Evolutionary conservation across 768 basidiomycete species (phyloP), one percentile per base, ranked within the genome.

Genomic region (Tulasnella calospora): DNA sequence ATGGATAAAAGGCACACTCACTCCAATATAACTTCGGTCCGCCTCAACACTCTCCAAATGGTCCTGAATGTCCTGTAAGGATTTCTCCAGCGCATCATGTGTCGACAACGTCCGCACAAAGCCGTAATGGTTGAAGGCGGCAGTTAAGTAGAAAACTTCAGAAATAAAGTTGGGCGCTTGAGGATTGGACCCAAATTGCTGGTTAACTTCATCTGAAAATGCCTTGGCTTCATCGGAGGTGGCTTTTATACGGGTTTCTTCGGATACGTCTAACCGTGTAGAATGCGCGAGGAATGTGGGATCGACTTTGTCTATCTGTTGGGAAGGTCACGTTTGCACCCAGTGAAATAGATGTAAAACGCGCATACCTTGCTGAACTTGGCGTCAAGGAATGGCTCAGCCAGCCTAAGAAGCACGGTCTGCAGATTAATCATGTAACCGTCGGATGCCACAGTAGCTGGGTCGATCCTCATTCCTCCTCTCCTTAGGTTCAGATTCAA

Each of bases 351-450:
- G n/a, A 30, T 5, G 6, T 67, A 35, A 13, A 13, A 27, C 19
- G 27, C 5, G 27, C 81, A 36, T 78, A 93, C 96, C 89, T 98
- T 99, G 61, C 92, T 89, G 81, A 92, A 98, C 76, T 88, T 90
- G 0, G 93, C 91, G 83, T 99, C 97, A 88, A 99, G 94, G 82
- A 98, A 97, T 0, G 97, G 97, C 81, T 96, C 94, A 38, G 95
- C 92, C 82, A 99, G 92, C 19, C 91, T 89, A 71, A 95, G 87
- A 33, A 99, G 84, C 19, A 98, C 85, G n/a, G 87, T 88, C 81
- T 96, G 93, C 41, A 96, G 82, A 81, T 98, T 99, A 79, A 94
- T 88, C 92, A 99, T 93, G 83, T 95, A 98, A 78, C 93, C 91
- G 82, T 99, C 97, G 0, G 91, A 91, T 1, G 96, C 90, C 15